Conservation (phyloP, 495 filamentous ascomycete species). For the Aspergillus heteromorphus region DNA sequence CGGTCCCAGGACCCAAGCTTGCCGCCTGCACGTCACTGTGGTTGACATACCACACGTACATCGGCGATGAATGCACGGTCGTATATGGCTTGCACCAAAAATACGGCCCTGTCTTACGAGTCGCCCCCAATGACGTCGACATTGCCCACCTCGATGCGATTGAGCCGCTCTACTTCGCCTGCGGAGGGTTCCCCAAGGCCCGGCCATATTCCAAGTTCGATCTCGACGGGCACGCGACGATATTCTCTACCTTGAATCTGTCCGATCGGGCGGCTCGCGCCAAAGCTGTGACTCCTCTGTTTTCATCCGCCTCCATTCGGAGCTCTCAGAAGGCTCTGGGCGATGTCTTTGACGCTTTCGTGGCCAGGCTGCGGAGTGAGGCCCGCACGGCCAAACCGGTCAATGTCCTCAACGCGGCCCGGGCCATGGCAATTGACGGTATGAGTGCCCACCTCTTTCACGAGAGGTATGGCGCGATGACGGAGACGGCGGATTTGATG, state of each 20-base stretch:
- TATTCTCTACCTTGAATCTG: constrained; percentile 43
- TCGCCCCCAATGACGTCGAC: constrained; percentile 46
- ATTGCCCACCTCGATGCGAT: constrained; percentile 39
- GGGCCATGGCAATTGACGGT: constrained; percentile 41
- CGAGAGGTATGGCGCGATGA: constrained; percentile 35
- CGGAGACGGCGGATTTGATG: constrained; percentile 25
- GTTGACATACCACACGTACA: constrained; percentile 39
- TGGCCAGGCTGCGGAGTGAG: constrained; percentile 28
- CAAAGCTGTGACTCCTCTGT: constrained; percentile 45
- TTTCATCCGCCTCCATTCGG: constrained; percentile 36
- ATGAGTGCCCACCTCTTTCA: constrained; percentile 43
- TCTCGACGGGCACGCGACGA: constrained; percentile 44
- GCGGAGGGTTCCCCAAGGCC: constrained; percentile 45
- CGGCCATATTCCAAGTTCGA: constrained; percentile 47
- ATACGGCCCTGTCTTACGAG: constrained; percentile 42
- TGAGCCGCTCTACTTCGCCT: constrained; percentile 37
- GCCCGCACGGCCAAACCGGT: constrained; percentile 24
- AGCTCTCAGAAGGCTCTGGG: constrained; percentile 21
- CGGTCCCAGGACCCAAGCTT: constrained; percentile 34
- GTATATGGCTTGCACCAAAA: constrained; percentile 32
- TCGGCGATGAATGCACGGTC: constrained; percentile 33
- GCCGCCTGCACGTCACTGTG: constrained; percentile 35
- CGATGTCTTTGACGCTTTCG: constrained; percentile 33
- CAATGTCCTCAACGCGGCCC: constrained; percentile 39
- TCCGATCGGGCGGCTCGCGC: constrained; percentile 36